Conservation (phyloP, 2,329 filamentous ascomycete species). For the Fusarium sarcochroum region DNA sequence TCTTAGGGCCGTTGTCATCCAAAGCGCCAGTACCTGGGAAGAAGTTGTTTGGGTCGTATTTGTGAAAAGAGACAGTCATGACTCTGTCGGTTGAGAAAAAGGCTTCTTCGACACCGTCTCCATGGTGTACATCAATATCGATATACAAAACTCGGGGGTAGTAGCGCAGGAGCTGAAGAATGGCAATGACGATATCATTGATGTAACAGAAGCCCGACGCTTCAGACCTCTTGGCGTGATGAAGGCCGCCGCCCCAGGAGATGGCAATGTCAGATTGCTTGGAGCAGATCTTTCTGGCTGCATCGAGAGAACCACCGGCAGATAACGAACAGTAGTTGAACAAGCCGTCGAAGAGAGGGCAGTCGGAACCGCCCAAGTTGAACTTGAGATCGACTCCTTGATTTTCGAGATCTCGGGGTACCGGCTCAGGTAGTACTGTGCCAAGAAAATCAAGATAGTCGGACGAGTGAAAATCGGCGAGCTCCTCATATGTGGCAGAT, state of each 20-base stretch:
- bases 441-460: conserved; percentile 94
- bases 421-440: conserved; percentile 75
- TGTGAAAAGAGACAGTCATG: conserved; percentile 96
- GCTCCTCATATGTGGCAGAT: conserved; percentile 87
- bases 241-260: conserved; percentile 96
- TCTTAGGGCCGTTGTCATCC: conserved; percentile 85
- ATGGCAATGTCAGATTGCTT: conserved; percentile 94
- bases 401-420: conserved; percentile 75
- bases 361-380: conserved; percentile 92
- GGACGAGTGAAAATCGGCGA: conserved; percentile 86
- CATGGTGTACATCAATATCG: conserved; percentile 93
- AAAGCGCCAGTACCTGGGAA: conserved; percentile 93
- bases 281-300: conserved; percentile 88
- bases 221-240: conserved; percentile 95
- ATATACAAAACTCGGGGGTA: conserved; percentile 93
- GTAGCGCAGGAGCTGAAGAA: conserved; percentile 86
- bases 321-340: conserved; percentile 97
- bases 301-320: conserved; percentile 90
- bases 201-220: conserved; percentile 98
- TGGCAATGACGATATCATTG: conserved; percentile 96
- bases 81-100: conserved; percentile 92
- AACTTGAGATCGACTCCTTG: conserved; percentile 77
- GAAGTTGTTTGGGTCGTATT: conserved; percentile 87
- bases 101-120: conserved; percentile 91
- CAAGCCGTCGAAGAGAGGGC: conserved; percentile 94